phyloP scores from a whole-genome alignment of 768 basidiomycete species.

The Pholiota molesta region DNA sequence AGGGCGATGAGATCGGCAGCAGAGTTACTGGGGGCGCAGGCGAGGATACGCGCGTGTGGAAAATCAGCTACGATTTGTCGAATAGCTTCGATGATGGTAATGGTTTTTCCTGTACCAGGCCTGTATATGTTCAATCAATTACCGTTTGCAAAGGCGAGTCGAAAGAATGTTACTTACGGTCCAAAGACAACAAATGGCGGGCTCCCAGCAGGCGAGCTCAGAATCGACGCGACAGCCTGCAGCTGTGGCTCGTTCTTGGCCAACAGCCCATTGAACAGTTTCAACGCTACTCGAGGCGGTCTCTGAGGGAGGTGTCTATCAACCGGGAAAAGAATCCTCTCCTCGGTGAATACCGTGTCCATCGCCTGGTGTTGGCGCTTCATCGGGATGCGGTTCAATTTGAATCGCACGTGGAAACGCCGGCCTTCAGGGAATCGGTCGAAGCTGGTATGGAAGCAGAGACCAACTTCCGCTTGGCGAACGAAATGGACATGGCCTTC shows the following conservation, averaged over 20 bases:
- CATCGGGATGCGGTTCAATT: slow-evolving; percentile 56
- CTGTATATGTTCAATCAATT: slow-evolving; percentile 29
- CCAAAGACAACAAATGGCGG: slow-evolving; percentile 64
- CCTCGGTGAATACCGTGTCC: slow-evolving; percentile 43
- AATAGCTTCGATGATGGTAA: slow-evolving; percentile 66
- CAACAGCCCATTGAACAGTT: slow-evolving; percentile 45
- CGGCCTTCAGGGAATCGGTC: slow-evolving; percentile 33
- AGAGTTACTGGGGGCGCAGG: slow-evolving; percentile 70
- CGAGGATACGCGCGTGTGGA: slow-evolving; percentile 50
- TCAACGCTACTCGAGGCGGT: slow-evolving; percentile 17
- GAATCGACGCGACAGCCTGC: slow-evolving; percentile 51
- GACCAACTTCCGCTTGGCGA: slow-evolving; percentile 48
- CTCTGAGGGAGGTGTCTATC: slow-evolving; percentile 11
- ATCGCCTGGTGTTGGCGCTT: slow-evolving; percentile 65
- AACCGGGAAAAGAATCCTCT: slow-evolving; percentile 54
- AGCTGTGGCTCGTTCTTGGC: slow-evolving; percentile 47
- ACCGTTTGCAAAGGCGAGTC: not conserved
- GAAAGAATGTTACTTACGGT: slow-evolving; percentile 46
- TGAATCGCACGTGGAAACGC: slow-evolving; percentile 55
- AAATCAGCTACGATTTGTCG: slow-evolving; percentile 48
- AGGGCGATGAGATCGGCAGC: slow-evolving; percentile 62
- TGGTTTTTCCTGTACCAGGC: slow-evolving; percentile 69
- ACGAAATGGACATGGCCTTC: slow-evolving; percentile 62
- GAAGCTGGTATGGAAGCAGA: slow-evolving; percentile 54
- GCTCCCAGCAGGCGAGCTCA: slow-evolving; percentile 43